These are phyloP conservation scores for Magnusiomyces suaveolens DNA, from an alignment of 1,139 yeast genomes.

Conservation along the genomic window DNA sequence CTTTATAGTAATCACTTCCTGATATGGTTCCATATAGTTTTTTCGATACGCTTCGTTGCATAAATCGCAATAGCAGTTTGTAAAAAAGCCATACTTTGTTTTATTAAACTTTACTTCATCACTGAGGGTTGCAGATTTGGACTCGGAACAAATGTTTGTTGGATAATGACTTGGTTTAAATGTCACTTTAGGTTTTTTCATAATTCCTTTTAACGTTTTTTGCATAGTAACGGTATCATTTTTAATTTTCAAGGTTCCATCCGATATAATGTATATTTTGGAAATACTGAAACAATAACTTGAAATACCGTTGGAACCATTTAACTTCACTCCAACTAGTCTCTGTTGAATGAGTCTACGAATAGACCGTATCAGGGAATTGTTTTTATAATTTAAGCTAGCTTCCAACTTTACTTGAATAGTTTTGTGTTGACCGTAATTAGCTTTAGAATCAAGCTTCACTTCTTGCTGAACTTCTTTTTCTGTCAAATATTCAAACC, in stretches of 20 bases:
- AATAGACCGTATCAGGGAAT: background rate
- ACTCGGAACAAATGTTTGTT: background rate
- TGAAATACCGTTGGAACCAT: background rate
- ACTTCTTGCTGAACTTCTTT: background rate
- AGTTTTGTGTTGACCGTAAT: background rate
- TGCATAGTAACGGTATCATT: background rate
- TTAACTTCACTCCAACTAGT: background rate
- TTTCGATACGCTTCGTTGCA: conserved; percentile 1
- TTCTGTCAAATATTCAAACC: conserved; percentile 1
- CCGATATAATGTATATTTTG: background rate
- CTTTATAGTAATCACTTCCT: background rate
- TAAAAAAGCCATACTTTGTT: background rate
- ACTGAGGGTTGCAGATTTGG: background rate
- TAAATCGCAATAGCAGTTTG: conserved; percentile 1
- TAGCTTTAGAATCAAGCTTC: background rate
- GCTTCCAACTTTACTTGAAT: background rate
- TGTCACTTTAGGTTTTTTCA: background rate
- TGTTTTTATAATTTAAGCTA: background rate
- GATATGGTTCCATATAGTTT: conserved; percentile 3
- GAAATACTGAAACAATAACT: background rate
- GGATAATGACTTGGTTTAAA: background rate
- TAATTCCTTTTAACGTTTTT: background rate
- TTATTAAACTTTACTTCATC: background rate
- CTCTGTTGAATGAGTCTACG: background rate
- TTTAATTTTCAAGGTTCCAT: background rate